A percentile compares a stretch with the other conserved stretches of the same genome.
Conservation (phyloP, 371 early-diverging fungal genomes). For the Blyttiomyces sp. region DNA sequence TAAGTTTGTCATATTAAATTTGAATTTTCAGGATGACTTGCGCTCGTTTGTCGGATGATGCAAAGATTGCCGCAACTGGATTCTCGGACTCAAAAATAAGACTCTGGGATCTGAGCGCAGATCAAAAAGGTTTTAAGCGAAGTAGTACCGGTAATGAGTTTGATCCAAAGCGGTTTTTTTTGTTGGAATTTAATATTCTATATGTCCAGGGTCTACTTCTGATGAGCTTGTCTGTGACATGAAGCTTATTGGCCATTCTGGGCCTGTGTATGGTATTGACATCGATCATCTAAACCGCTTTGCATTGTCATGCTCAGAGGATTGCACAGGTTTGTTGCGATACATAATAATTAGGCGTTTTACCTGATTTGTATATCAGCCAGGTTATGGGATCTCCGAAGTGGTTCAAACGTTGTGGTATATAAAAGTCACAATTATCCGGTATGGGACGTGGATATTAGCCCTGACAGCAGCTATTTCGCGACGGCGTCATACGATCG, state of each 20-base stretch:
- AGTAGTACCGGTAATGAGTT: no score
- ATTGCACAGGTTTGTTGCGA: conserved; percentile 73
- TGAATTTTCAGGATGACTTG: no score
- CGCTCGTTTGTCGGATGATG: no score
- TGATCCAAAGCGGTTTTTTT: no score
- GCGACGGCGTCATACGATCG: conserved; percentile 96
- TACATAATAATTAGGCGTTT: not conserved
- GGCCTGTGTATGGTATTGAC: conserved; percentile 91
- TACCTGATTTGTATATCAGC: conserved; percentile 39
- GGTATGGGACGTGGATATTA: conserved; percentile 78
- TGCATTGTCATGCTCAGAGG: conserved; percentile 92
- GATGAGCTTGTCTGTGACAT: no score
- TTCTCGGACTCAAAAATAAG: conserved; percentile 87
- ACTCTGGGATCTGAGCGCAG: no score
- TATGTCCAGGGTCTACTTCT: no score
- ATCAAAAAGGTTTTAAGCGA: conserved; percentile 2
- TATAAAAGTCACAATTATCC: conserved; percentile 99
- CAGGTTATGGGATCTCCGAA: conserved; percentile 94
- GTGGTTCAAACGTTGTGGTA: conserved; percentile 82
- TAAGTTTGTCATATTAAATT: no score
- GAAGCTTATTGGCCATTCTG: conserved; percentile 95
- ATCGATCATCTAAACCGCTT: conserved; percentile 89
- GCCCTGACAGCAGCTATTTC: conserved; percentile 85
- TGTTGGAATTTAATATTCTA: no score
- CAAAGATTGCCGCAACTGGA: conserved; percentile 77